Evolutionary conservation across 495 filamentous ascomycete species (phyloP).

Genomic region (Aspergillus nidulans): DNA sequence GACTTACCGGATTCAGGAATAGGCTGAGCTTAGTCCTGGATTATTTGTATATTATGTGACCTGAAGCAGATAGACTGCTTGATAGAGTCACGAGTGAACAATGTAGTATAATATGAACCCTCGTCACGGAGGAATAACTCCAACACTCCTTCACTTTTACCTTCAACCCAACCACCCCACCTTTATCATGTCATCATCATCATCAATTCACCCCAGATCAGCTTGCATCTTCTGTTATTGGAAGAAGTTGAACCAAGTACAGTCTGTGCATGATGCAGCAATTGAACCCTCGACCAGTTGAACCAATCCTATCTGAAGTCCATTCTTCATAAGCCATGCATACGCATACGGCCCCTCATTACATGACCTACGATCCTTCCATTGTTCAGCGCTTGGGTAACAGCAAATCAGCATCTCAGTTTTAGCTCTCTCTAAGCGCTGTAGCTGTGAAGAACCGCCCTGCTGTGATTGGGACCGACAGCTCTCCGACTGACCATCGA

Average conservation of each 20-base stretch:
- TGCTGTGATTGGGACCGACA: constrained; percentile 8
- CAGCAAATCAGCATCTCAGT: constrained; percentile 10
- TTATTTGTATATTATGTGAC: constrained; percentile 25
- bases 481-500: constrained; percentile 13
- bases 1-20: constrained; percentile 30
- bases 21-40: constrained; percentile 16
- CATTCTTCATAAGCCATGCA: neutral
- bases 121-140: neutral
- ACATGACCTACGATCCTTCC: constrained; percentile 10
- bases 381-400: neutral
- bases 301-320: neutral
- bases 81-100: neutral
- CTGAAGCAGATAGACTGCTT: constrained; percentile 6
- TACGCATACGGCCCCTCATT: neutral
- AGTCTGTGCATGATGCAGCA: neutral
- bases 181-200: neutral
- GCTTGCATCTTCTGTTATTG: neutral
- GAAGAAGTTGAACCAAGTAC: neutral
- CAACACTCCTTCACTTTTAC: neutral
- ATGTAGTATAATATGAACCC: neutral
- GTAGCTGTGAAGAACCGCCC: constrained; percentile 6
- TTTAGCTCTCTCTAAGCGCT: constrained; percentile 6
- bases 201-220: neutral
- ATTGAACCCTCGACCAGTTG: neutral
- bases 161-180: neutral